Conservation (phyloP, 225 moss, liverwort and hornwort genomes). For the Marchantia polymorpha region DNA sequence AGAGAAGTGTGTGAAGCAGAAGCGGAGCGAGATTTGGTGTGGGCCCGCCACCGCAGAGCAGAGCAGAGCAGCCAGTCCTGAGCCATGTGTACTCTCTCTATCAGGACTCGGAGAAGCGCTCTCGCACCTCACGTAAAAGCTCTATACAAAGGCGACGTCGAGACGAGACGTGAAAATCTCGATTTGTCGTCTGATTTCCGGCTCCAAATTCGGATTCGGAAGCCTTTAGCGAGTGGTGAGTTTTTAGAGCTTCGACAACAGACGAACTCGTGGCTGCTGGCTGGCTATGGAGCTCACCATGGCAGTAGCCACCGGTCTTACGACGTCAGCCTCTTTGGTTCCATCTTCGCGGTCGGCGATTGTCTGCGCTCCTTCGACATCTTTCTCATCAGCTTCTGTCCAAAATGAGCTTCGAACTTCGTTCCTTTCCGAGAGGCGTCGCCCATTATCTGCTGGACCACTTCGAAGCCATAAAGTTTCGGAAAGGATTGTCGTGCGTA, state of each 20-base stretch:
- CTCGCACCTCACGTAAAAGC: not conserved
- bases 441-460: not conserved
- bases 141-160: not conserved
- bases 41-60: not conserved
- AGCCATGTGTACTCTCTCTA: not conserved
- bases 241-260: not conserved
- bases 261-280: not conserved
- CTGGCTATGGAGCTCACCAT: slow-evolving; percentile 8
- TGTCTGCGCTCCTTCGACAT: not conserved
- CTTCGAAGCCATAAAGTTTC: not conserved
- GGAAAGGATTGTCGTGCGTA: not conserved
- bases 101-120: not conserved
- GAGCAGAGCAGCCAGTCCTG: not conserved
- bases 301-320: not conserved
- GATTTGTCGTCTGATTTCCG: not conserved
- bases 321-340: not conserved
- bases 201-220: not conserved
- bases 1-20: not conserved
- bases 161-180: not conserved
- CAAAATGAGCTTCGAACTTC: not conserved
- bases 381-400: not conserved
- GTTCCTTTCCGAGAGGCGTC: not conserved
- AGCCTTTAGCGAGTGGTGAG: not conserved
- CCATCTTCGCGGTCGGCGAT: not conserved
- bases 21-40: not conserved